These are phyloP conservation scores for Zygosaccharomyces lentus DNA, from an alignment of 805 yeast genomes.

Conservation along the genomic window DNA sequence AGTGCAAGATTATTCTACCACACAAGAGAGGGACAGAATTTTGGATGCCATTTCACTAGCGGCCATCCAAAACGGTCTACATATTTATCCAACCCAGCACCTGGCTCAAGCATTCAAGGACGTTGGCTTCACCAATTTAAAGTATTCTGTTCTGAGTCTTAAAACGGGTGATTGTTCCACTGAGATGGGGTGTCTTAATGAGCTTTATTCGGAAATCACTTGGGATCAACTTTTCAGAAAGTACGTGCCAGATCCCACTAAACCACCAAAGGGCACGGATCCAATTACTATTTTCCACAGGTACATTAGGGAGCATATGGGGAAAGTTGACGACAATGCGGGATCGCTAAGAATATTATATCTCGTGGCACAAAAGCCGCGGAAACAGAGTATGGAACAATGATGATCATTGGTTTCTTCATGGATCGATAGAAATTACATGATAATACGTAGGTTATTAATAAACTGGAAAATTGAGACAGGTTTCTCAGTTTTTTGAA, in stretches of 20 bases:
- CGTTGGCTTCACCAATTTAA: conserved; percentile 30
- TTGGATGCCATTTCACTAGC: conserved; percentile 25
- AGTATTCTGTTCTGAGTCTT: conserved; percentile 25
- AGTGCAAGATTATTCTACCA: conserved; percentile 17
- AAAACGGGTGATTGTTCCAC: conserved; percentile 29
- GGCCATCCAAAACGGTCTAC: conserved; percentile 28
- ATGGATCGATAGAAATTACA: neutral
- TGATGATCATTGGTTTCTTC: neutral
- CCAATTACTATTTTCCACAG: conserved; percentile 24
- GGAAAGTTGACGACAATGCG: conserved; percentile 24
- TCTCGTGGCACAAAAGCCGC: conserved; percentile 31
- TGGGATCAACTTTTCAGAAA: conserved; percentile 22
- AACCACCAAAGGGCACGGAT: conserved; percentile 18
- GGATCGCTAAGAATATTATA: conserved; percentile 27
- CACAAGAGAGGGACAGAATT: conserved; percentile 22
- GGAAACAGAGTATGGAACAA: neutral
- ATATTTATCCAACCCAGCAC: conserved; percentile 28
- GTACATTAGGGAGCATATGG: conserved; percentile 29
- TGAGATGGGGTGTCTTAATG: conserved; percentile 31
- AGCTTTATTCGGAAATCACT: conserved; percentile 22
- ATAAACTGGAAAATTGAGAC: conserved; percentile 5
- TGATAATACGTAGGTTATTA: neutral
- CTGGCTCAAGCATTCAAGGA: conserved; percentile 24
- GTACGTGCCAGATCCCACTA: conserved; percentile 14
- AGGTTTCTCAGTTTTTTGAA: conserved; percentile 7